Percentiles rank a stretch among this genome's conserved stretches.
Evolutionary conservation across 2,329 filamentous ascomycete species (phyloP).

Genomic region (Diaporthe sp.): DNA sequence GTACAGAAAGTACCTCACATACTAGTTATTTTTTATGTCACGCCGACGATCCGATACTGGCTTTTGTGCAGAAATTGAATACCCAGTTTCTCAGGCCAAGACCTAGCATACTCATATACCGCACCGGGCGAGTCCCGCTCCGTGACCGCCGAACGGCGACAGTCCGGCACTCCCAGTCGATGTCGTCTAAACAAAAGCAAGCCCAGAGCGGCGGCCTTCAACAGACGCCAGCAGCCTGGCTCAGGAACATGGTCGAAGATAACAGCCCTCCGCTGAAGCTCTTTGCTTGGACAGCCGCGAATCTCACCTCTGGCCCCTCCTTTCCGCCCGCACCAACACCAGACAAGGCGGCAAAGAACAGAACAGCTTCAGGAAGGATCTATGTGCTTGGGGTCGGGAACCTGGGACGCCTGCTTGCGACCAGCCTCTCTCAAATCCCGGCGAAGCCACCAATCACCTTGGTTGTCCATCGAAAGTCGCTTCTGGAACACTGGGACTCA

Average conservation of each 20-base stretch:
- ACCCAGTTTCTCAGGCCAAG: not conserved
- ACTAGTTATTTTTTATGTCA: not conserved
- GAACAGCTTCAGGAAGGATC: conserved; percentile 1
- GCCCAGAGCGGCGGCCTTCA: conserved; percentile 3
- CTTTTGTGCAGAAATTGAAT: not conserved
- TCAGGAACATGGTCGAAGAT: not conserved
- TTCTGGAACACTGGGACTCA: conserved; percentile 9
- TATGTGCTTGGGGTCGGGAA: conserved; percentile 11
- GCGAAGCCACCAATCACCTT: conserved; percentile 10
- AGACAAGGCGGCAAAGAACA: not conserved
- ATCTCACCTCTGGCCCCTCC: not conserved
- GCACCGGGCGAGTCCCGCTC: not conserved
- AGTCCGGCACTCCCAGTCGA: not conserved
- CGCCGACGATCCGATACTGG: not conserved
- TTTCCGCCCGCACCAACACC: not conserved
- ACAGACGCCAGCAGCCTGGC: conserved; percentile 9
- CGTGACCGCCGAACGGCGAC: not conserved
- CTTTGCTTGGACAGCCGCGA: not conserved
- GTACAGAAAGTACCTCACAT: not conserved
- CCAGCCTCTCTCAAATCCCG: conserved; percentile 4
- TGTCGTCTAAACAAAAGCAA: not conserved
- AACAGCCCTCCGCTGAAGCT: not conserved
- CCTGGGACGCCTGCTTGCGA: conserved; percentile 7
- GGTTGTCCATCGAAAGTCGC: conserved; percentile 6
- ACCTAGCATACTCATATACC: not conserved